Base-by-base conservation (phyloP, 2,329 filamentous ascomycete genomes). In the Blumeriella jaapii region DNA sequence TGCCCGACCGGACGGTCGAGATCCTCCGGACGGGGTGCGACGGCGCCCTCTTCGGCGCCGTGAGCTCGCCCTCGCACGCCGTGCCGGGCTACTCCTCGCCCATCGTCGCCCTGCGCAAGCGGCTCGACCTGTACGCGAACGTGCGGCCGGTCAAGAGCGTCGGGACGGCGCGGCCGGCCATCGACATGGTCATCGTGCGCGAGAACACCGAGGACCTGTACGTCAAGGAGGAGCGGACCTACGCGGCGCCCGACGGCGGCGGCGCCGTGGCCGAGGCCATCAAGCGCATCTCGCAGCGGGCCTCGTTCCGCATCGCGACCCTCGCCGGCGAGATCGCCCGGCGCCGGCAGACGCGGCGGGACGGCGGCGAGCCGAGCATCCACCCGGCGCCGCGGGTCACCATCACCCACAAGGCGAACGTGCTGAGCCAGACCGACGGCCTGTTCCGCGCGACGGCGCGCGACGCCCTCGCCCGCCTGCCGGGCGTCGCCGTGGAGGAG, bases 331-430 rank as follows among this genome's bases (percentile, higher is more conserved):
- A 96, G 54, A 94, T 98, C 59, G 91, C 91, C 10, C 65, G 93
- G 42, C 77, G 86, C 35, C 71, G 91, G 47, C 83, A 94, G 57
- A 78, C 81, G 56, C 77, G 93, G 51, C 76, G 89, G 44, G 69
- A 77, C 24, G 58, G 63, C 9, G 65, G 67, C 29, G 54, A 58
- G 10, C 53, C 63, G 16, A 74, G 70, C 57, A 77, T 82, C 46
- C 81, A 86, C 63, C 61, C 62, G 34, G 57, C 64, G 28, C 77
- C 86, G 17, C 70, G 89, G 52, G 87, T 98, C 41, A 98, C 91
- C 41, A 85, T 98, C 59, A 96, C 91, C 31, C 91, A 98, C 72
- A 98, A 98, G 69, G 87, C 80, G 60, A 98, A 98, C 63, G 91
- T 98, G 14, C 73, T 98, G 17, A 86, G 81, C 27, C 89, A 96